These are phyloP conservation scores for Nevesoporus exiguus DNA, from an alignment of 768 basidiomycete species.

Conservation along the genomic window DNA sequence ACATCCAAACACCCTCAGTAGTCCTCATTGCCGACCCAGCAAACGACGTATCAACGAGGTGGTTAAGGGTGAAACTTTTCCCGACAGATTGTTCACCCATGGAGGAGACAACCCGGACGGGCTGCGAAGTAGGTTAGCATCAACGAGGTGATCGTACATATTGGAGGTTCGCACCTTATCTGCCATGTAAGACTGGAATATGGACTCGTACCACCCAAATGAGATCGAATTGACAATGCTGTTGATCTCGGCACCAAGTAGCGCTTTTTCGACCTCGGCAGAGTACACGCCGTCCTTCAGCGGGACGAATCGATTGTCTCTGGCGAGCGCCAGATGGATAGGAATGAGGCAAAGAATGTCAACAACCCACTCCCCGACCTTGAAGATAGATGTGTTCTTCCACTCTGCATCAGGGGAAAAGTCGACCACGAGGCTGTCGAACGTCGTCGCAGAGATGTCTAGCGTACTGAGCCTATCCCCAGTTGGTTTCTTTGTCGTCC, in stretches of 20 bases:
- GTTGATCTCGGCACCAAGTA: constrained; percentile 58
- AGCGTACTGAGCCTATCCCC: constrained; percentile 41
- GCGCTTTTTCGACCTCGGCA: constrained; percentile 43
- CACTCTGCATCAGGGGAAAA: constrained; percentile 16
- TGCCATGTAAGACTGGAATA: constrained; percentile 61
- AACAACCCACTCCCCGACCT: constrained; percentile 58
- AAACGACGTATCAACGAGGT: constrained; percentile 62
- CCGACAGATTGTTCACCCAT: constrained; percentile 70
- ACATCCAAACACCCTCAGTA: constrained; percentile 67
- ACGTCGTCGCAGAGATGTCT: constrained; percentile 29
- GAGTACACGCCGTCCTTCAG: constrained; percentile 56
- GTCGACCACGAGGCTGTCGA: constrained; percentile 21
- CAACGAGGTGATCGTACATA: neutral
- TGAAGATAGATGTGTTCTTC: constrained; percentile 35
- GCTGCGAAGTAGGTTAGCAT: constrained; percentile 30
- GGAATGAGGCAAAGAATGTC: constrained; percentile 61
- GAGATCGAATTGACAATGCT: constrained; percentile 54
- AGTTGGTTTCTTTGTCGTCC: constrained; percentile 48
- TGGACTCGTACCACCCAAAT: constrained; percentile 63
- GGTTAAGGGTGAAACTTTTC: constrained; percentile 56
- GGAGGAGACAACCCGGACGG: constrained; percentile 61
- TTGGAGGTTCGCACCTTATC: constrained; percentile 38
- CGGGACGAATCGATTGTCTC: constrained; percentile 59
- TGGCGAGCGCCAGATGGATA: constrained; percentile 58
- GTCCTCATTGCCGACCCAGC: constrained; percentile 63